These are phyloP conservation scores for Cryptosporidium andersoni DNA, from an alignment of 169 alveolate genomes.

Conservation along the genomic window DNA sequence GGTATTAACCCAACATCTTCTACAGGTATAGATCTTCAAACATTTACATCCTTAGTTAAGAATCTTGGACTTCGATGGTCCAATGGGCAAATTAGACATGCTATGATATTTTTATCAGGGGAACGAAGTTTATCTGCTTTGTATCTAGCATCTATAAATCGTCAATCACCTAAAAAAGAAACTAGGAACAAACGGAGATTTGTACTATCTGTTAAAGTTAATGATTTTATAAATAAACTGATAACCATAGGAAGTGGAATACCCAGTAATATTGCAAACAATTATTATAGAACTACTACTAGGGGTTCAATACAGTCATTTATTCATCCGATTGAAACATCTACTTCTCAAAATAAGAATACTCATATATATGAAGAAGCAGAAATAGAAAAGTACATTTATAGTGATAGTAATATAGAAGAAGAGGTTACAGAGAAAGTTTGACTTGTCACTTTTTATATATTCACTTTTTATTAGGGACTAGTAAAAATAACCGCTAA, in stretches of 20 bases:
- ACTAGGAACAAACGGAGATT: constrained; percentile 5
- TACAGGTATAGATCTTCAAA: constrained; percentile 55
- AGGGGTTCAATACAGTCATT: constrained; percentile 10
- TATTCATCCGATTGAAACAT: background rate
- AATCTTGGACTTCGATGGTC: constrained; percentile 57
- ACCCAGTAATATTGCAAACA: constrained; percentile 37
- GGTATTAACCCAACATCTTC: constrained; percentile 66
- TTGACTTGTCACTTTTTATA: background rate
- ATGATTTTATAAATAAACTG: constrained; percentile 58
- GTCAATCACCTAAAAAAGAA: constrained; percentile 1
- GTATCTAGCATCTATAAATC: constrained; percentile 16
- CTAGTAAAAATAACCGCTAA: too few relatives aligned
- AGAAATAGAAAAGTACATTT: constrained; percentile 43
- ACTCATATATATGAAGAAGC: constrained; percentile 16
- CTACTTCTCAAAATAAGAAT: constrained; percentile 15
- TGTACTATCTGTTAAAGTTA: constrained; percentile 55
- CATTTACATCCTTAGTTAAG: constrained; percentile 51
- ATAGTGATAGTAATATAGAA: constrained; percentile 61
- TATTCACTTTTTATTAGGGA: too few relatives aligned
- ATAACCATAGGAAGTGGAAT: constrained; percentile 63
- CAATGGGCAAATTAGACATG: constrained; percentile 66
- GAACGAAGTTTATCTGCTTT: constrained; percentile 24
- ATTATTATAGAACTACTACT: constrained; percentile 11
- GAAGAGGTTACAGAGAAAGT: constrained; percentile 53
- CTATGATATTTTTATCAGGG: constrained; percentile 62